Base-by-base conservation (phyloP, 805 yeast species). In the Candida silvicultrix region DNA sequence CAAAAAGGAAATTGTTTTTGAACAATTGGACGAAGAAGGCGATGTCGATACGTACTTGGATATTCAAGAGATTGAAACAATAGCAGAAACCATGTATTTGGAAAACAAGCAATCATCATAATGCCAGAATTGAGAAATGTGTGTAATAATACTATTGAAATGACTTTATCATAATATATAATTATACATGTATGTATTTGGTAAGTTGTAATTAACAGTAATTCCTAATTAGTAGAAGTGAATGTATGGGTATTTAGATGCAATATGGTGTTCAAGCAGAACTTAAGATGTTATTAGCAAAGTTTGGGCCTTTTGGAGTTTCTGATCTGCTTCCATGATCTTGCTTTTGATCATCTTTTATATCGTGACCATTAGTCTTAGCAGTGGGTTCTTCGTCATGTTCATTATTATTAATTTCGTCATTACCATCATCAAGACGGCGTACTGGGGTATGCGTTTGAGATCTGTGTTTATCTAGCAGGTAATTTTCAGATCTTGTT, bases 1-100 rank as follows among this genome's bases (percentile, higher is more conserved):
- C 12, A 80, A 74, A 49, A 54, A 63, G 15, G 79, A 74, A 34
- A 69, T 85, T 23, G 73, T 75, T 1, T 81, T 80, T 58, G 85
- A 81, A 51, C 80, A 81, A 51, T 53, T 65, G 29, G 70, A 68
- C 22, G 59, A 64, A n/a, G 60, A 67, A 11, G 74, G 64, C 14
- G 60, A 67, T 38, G 67, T 41, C 53, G 67, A 57, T 52, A 68
- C 69, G 21, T 74, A 69, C 9, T 56, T 81, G 45, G 76, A 70
- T 34, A 59, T 83, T 32, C 61, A 52, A 10, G 89, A 83, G 49
- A 74, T 83, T 46, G 88, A 83, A 57, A 59, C 64, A 15, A 64
- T 81, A 55, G 82, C 85, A 0, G 83, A 80, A 49, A 68, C 66
- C 19, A 73, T 77, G 55, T 74, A 67, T 45, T 28, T 45, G 34